Evolutionary conservation across 2,329 filamentous ascomycete species (phyloP), one percentile per base, ranked within the genome.

Genomic region (Xylariales sp.): DNA sequence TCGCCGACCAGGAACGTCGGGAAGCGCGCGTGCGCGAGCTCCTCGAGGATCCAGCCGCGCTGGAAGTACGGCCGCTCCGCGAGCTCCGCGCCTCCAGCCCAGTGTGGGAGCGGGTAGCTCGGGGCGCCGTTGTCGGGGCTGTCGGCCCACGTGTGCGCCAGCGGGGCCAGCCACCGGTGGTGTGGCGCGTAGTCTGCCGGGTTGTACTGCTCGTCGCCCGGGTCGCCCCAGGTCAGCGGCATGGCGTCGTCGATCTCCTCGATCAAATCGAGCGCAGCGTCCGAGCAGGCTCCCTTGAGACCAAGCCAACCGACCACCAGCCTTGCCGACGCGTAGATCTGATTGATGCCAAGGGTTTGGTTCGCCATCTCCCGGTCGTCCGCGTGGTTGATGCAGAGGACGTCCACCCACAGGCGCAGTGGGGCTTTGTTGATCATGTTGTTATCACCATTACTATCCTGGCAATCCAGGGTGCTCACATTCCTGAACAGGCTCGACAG

Each of bases 1-100:
- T 62, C 57, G 19, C 58, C 60, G 21, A 63, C 48, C 5, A 65
- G 31, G 32, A 54, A 54, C 2, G 44, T 45, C 5, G 51, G 44
- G 25, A 61, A 57, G 4, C 53, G 48, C 2, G 56, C 56, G 39
- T 56, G 47, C 24, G 58, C 47, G 25, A 63, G 50, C 43, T 63
- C 60, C 33, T 58, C 58, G 6, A 63, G 46, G 24, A 63, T 62
- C 60, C 60, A 63, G 4, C 52, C 52, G 5, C 59, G 55, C 24
- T 57, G 55, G 37, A 63, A 63, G 39, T 58, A 63, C 7, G 52
- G 48, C 4, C 60, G 51, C 21, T 40, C 44, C 29, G 61, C 41
- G 23, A 63, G 61, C 27, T 54, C 54, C 5, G 46, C 40, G 39
- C 47, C 44, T 41, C 50, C 52, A 3, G 50, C 27, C 24, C 48